These are phyloP conservation scores for Xylaria bambusicola DNA, from an alignment of 495 filamentous ascomycete species.

Conservation along the genomic window DNA sequence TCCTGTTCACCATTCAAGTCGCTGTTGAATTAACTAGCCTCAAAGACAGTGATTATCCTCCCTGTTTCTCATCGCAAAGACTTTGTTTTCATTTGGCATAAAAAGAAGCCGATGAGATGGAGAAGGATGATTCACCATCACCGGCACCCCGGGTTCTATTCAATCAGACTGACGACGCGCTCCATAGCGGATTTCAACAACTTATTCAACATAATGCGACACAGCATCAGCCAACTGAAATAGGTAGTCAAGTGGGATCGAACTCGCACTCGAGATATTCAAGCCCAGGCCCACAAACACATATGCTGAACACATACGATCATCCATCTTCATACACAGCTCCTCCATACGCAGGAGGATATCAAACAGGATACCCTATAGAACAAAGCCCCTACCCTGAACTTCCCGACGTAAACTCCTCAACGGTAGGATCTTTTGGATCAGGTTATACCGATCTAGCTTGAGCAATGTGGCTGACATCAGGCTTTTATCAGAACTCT, in stretches of 20 bases:
- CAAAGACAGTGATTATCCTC: too few species aligned
- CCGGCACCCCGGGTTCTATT: conserved; percentile 40
- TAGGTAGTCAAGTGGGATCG: conserved; percentile 37
- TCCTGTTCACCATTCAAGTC: too few species aligned
- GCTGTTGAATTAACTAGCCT: too few species aligned
- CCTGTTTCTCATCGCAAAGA: neutral
- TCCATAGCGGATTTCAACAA: conserved; percentile 50
- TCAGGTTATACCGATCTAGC: neutral
- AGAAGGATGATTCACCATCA: conserved; percentile 42
- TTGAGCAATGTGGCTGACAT: conserved; percentile 14
- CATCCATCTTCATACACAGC: conserved; percentile 25
- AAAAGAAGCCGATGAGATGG: conserved; percentile 34
- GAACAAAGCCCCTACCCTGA: conserved; percentile 38
- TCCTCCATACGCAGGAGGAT: conserved; percentile 26
- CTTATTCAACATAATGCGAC: conserved; percentile 52
- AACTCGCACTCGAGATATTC: conserved; percentile 46
- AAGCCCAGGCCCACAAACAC: conserved; percentile 38
- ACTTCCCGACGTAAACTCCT: conserved; percentile 29
- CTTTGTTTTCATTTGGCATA: neutral
- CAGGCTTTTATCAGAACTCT: conserved; percentile 18
- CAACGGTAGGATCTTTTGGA: conserved; percentile 27
- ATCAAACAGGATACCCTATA: conserved; percentile 40
- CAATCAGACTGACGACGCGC: conserved; percentile 35
- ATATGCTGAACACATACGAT: conserved; percentile 28
- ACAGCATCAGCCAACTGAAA: conserved; percentile 25